Evolutionary conservation across 2,329 filamentous ascomycete species (phyloP).

Genomic region (Talaromyces piceae): DNA sequence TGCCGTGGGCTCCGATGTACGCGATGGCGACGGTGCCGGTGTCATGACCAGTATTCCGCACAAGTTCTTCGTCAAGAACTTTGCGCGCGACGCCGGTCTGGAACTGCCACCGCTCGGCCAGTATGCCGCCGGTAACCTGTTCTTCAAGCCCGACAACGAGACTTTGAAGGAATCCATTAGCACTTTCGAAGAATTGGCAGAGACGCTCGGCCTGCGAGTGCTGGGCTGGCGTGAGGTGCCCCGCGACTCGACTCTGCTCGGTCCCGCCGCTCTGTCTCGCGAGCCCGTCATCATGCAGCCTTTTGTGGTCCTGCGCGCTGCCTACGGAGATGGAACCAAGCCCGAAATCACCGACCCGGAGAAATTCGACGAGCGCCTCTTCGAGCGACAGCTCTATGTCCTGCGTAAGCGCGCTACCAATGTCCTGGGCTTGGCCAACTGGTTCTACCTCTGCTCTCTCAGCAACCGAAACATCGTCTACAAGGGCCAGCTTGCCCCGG

Average conservation of each 20-base stretch:
- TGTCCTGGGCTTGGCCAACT: constrained; percentile 90
- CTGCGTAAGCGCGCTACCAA: constrained; percentile 92
- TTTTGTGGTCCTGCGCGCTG: constrained; percentile 79
- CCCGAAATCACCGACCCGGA: constrained; percentile 72
- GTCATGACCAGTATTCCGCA: constrained; percentile 99
- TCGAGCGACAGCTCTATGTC: constrained; percentile 90
- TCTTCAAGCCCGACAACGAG: constrained; percentile 95
- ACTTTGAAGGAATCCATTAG: constrained; percentile 82
- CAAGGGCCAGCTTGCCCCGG: constrained; percentile 90
- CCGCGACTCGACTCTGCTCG: constrained; percentile 84
- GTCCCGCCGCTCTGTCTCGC: constrained; percentile 83
- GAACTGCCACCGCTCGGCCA: constrained; percentile 82
- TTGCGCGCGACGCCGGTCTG: constrained; percentile 81
- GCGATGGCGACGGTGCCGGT: constrained; percentile 96
- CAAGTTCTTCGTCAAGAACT: constrained; percentile 98
- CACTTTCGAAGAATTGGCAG: constrained; percentile 90
- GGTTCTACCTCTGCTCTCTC: constrained; percentile 96
- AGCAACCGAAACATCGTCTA: constrained; percentile 99
- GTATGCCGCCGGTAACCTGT: constrained; percentile 95
- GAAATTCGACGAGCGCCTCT: constrained; percentile 73
- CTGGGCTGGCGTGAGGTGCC: constrained; percentile 95
- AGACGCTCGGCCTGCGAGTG: constrained; percentile 77
- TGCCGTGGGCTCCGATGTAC: constrained; percentile 93
- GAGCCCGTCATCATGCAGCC: constrained; percentile 95
- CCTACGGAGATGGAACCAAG: constrained; percentile 73